Evolutionary conservation across 1,284 basidiomycete genomes (phyloP), one percentile per base, ranked within the genome.

Genomic region (Ustilago cynodontis): DNA sequence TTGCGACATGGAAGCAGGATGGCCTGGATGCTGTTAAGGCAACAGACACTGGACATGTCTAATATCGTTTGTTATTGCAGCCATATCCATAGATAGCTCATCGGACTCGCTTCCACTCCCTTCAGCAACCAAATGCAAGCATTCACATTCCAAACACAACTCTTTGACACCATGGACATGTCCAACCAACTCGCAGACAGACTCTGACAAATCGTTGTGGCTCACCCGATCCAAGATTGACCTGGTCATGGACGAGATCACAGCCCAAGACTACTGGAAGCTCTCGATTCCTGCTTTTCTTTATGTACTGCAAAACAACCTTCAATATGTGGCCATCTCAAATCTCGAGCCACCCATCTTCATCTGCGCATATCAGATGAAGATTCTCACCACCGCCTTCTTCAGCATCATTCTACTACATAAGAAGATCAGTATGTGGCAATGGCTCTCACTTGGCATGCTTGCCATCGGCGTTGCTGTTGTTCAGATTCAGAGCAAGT

Each of bases 321-420:
- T 98, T 45, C 95, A 98, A 86, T 98, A 94, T 87, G 92, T 96
- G 67, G 95, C 95, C 16, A 93, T 93, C 26, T 92, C 92, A 64
- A 97, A 98, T 86, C 89, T 98, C 66, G 93, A 94, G 69, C 94
- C 94, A 22, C 94, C 95, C 14, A 95, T 95, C 20, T 98, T 98
- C 88, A 93, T 94, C 86, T 93, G 86, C 61, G 82, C 85, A 9
- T 87, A 86, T 59, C 86, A 87, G 73, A 79, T 87, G 59, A 85
- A 98, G 88, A 97, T 98, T 81, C 91, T 98, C 71, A 98, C 95
- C 29, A 98, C 95, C 13, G 95, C 95, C 16, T 93, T 92, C 51
- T 98, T 96, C 87, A 95, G 93, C 43, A 95, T 98, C 67, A 84
- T 94, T 11, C 88, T 98, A 31, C 90, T 98, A n/a, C 91, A 93